Evolutionary conservation across 2,329 filamentous ascomycete genomes (phyloP).

Genomic region (Claviceps africana): DNA sequence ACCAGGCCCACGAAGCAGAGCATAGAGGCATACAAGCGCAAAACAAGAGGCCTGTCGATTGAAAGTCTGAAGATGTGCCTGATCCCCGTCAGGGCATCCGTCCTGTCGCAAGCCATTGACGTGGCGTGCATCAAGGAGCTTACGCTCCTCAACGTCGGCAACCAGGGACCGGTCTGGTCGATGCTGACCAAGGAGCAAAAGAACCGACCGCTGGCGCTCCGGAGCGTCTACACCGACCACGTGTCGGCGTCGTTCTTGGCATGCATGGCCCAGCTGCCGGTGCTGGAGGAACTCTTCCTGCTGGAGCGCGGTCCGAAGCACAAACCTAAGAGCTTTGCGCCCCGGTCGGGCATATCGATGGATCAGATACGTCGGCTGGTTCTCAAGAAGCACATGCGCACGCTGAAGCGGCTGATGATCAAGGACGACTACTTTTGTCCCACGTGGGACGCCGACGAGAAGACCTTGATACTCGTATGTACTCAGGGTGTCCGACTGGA

Average conservation of each 20-base stretch:
- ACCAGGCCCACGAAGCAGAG: conserved; percentile 8
- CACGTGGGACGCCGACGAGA: conserved; percentile 44
- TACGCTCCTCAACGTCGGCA: conserved; percentile 49
- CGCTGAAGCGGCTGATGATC: conserved; percentile 43
- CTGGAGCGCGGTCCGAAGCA: conserved; percentile 38
- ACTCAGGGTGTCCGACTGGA: conserved; percentile 32
- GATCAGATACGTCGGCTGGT: conserved; percentile 44
- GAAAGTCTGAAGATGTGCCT: conserved; percentile 41
- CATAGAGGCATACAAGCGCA: conserved; percentile 39
- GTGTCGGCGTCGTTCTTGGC: conserved; percentile 41
- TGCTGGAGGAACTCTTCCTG: conserved; percentile 44
- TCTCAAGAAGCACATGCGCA: conserved; percentile 42
- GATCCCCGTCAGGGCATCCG: conserved; percentile 44
- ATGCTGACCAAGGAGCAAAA: conserved; percentile 41
- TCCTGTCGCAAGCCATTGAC: conserved; percentile 43
- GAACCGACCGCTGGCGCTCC: conserved; percentile 34
- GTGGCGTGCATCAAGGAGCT: conserved; percentile 40
- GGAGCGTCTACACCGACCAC: conserved; percentile 49
- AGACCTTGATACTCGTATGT: conserved; percentile 40
- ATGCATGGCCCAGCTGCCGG: conserved; percentile 36
- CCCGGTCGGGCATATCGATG: conserved; percentile 34
- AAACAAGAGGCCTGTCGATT: conserved; percentile 44
- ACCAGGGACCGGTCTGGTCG: conserved; percentile 46
- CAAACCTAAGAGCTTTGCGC: conserved; percentile 38
- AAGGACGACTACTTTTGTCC: conserved; percentile 36